Base-by-base conservation (phyloP, 768 basidiomycete genomes). In the Mycena pura region DNA sequence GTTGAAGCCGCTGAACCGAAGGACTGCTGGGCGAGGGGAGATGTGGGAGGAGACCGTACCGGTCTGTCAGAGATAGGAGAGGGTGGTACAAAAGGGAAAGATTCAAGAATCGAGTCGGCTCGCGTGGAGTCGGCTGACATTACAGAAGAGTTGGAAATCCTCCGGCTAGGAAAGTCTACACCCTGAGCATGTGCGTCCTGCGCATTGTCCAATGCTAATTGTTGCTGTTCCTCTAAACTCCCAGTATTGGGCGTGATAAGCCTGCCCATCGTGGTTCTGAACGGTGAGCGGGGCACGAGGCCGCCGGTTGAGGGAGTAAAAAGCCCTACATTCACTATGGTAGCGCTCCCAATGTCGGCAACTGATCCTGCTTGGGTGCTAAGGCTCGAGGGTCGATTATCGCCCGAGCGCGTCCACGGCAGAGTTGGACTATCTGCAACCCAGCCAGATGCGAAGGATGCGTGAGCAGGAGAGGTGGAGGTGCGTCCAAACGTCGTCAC, bases 51-150 rank as follows among this genome's bases (percentile, higher is more conserved):
- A 3, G 90, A 87, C 62, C 91, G 81, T 67, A 87, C 77, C 10
- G 91, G 92, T 52, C 89, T 81, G 65, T 91, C 86, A n/a, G 91
- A 92, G 60, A 94, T 93, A 6, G 93, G 93, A 8, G 92, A 93
- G 1, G 93, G 93, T 22, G 93, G 93, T 9, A 95, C 92, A 71
- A 95, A 93, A 32, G 91, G 91, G 81, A 95, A 95, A 14, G 86
- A 88, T 73, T 93, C 92, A 25, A 94, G 81, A 65, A 94, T 92
- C 3, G 92, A 93, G 70, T 94, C 92, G 25, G 91, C 90, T 47
- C 84, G 84, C 3, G 89, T 89, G 10, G 90, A 90, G 14, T 89
- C 77, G 13, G 85, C 85, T 29, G 88, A 89, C 57, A 88, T 73
- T 46, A 86, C 84, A 28, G 90, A 92, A 6, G 86, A 85, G 57